phyloP scores from a whole-genome alignment of 2,329 filamentous ascomycete species.

The Aspergillus vadensis region DNA sequence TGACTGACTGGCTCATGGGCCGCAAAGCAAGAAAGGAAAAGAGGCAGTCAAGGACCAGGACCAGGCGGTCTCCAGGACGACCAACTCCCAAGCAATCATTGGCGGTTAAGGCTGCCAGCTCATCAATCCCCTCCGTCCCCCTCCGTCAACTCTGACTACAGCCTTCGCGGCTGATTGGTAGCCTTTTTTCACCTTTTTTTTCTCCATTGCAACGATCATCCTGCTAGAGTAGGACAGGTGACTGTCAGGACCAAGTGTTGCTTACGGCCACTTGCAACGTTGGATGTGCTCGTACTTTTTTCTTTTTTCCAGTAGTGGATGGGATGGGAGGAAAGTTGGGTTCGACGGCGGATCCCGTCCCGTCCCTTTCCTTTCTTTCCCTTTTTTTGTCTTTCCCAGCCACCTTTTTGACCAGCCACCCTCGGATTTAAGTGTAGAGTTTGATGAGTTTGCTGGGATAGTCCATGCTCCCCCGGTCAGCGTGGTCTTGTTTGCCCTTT shows the following conservation, averaged over 20 bases:
- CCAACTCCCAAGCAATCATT: constrained; percentile 7
- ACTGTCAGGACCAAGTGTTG: constrained; percentile 2
- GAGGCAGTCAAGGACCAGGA: background rate
- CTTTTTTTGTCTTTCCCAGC: background rate
- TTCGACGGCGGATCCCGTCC: background rate
- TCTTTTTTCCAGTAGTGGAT: background rate
- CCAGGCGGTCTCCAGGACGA: constrained; percentile 16
- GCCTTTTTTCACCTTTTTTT: background rate
- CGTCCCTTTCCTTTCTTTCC: background rate
- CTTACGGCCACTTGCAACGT: constrained; percentile 7
- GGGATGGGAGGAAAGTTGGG: background rate
- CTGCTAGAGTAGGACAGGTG: background rate
- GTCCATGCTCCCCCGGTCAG: background rate
- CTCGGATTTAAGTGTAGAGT: background rate
- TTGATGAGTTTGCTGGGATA: background rate
- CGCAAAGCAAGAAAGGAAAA: background rate
- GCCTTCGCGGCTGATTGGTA: constrained; percentile 11
- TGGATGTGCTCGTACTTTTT: background rate
- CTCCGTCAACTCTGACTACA: constrained; percentile 7
- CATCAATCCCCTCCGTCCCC: constrained; percentile 1
- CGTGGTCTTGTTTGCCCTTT: background rate
- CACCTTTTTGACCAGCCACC: background rate
- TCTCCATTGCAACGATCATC: background rate
- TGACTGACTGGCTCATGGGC: background rate
- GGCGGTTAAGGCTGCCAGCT: constrained; percentile 18